A percentile compares a stretch with the other conserved stretches of the same genome.
Conservation (phyloP, 73 alveolate species). For the Blepharisma japonicum region DNA sequence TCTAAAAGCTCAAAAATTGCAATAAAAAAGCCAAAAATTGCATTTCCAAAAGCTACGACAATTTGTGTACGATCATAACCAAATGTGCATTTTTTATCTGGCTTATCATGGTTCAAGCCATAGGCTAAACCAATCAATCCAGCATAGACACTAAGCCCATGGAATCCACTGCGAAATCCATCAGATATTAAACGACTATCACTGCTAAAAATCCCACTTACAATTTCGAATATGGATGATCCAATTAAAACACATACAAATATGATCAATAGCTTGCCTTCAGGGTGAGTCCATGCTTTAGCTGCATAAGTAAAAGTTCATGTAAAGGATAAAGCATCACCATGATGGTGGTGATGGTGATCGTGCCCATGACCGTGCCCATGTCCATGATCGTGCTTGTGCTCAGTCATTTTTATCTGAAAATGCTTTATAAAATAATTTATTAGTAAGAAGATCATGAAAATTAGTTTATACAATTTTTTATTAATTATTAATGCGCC, state of each 20-base stretch:
- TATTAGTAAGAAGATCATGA: no score
- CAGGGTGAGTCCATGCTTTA: not conserved
- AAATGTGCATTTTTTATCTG: constrained; percentile 3
- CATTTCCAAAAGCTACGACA: not conserved
- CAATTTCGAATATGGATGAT: constrained; percentile 11
- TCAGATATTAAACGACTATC: constrained; percentile 24
- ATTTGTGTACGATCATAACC: constrained; percentile 24
- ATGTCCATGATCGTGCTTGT: no score
- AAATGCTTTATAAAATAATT: no score
- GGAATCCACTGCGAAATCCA: constrained; percentile 9
- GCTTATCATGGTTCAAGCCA: not conserved
- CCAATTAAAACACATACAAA: not conserved
- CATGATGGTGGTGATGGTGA: constrained; percentile 25
- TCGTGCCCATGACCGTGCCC: not conserved
- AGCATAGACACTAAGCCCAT: not conserved
- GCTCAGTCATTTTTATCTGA: no score
- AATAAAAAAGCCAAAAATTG: constrained; percentile 2
- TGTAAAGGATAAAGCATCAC: not conserved
- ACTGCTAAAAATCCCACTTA: not conserved
- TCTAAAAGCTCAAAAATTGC: not conserved
- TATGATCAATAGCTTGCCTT: constrained; percentile 1
- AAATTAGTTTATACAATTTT: no score
- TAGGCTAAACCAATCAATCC: constrained; percentile 21
- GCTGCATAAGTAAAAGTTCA: not conserved
- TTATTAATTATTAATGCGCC: no score